Evolutionary conservation across 306 rosid species (phyloP), one percentile per base, ranked within the genome.

Genomic region (Cicer judaicum): DNA sequence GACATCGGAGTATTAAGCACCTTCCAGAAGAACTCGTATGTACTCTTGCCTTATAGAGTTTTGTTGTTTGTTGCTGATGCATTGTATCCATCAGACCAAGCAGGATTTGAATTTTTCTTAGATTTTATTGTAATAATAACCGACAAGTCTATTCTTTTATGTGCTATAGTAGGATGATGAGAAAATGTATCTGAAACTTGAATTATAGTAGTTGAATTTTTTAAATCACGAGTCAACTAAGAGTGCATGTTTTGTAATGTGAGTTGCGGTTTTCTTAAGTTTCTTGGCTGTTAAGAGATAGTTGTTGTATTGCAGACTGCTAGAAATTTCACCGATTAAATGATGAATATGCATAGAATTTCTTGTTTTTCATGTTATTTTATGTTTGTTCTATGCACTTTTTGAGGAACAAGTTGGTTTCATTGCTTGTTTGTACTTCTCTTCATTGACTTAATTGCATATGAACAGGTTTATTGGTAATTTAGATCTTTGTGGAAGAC

Each of bases 401-500:
- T 47, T 40, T 47, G 14, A 47, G 19, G 43, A 57, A 29, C 61
- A 65, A 14, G 68, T 46, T 54, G 44, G 34, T 60, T 81, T 44
- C 61, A 29, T 50, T 50, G n/a, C 61, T 55, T 38, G 12, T 24
- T 7, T 38, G 19, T 60, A 10, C 57, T 34, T 43, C 7, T 57
- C 42, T 47, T 70, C 10, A 76, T 10, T 10, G 18, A 8, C 19
- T 57, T 62, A 47, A 24, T 47, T 81, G 77, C 40, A 55, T 77
- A 12, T 64, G 64, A 42, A 36, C 72, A 95, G 99, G 87, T 95
- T 92, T 78, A 69, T 72, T 40, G 99, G 98, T 3, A 95, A 95
- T 77, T 81, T 84, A 38, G 97, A 84, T 82, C 99, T 95, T 79
- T 95, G 99, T 72, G 98, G 99, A 49, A 88, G 92, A 61, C 99